Evolutionary conservation across 441 rosid species (phyloP), one percentile per base, ranked within the genome.

Genomic region (Omphalea diandra): DNA sequence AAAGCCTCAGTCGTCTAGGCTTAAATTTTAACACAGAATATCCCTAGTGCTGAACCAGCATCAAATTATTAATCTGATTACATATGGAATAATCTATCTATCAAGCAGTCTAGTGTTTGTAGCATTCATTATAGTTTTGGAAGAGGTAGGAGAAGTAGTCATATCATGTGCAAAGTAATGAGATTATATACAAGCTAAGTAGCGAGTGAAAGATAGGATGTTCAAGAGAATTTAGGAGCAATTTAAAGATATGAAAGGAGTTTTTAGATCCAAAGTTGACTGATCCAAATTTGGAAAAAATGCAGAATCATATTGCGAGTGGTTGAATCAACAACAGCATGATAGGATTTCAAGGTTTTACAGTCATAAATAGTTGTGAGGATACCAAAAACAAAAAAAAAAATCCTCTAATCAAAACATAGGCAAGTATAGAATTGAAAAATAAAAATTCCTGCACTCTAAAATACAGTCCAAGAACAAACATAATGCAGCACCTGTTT

Each of bases 171-270:
- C 56, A 53, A 50, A 35, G 10, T 5, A 15, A 50, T n/a, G 58
- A 50, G 69, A 60, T 33, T 6, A 17, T 11, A 65, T 33, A 49
- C 29, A 67, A 55, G 9, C 18, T 43, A 68, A 55, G 29, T 55
- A 31, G 38, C 38, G 35, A 55, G 5, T 29, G 14, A 63, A 18
- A 29, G 26, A 12, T 20, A 54, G 20, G 17, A 15, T 40, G 4
- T 22, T 2, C 22, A 33, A 17, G 43, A 58, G 41, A 14, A 20
- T 7, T n/a, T n/a, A 2, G 10, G 41, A 31, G 62, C 6, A 27
- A 6, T 10, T 32, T 58, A 9, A 17, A 0, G 41, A 12, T 32
- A 7, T 61, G n/a, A 24, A 15, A 29, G 17, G 0, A n/a, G 29
- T 18, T 58, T 33, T 32, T 43, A 27, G n/a, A 29, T 41, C 22